phyloP scores from a whole-genome alignment of 225 moss, liverwort and hornwort genomes.

The Thuidium tamariscinum region DNA sequence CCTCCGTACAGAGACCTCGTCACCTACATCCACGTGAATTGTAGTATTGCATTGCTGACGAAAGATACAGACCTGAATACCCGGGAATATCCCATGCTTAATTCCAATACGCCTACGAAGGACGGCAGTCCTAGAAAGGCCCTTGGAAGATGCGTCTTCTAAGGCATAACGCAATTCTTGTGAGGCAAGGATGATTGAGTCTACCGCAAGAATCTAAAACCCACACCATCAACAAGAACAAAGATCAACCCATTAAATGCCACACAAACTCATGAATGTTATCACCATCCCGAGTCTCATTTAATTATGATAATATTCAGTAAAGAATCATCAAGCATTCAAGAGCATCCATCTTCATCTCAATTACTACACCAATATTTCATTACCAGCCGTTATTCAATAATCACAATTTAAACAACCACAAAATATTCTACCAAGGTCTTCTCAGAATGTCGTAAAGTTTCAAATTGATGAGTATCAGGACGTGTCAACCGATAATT shows the following conservation, averaged over 20 bases:
- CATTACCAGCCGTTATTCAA: neutral
- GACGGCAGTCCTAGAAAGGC: constrained; percentile 27
- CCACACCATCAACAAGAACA: constrained; percentile 3
- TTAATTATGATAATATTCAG: neutral
- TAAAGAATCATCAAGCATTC: neutral
- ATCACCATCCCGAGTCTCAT: neutral
- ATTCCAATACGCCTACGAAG: constrained; percentile 41
- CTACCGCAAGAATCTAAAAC: constrained; percentile 50
- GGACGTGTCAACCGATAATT: neutral
- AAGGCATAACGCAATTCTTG: constrained; percentile 30
- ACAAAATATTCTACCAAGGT: neutral
- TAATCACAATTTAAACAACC: neutral
- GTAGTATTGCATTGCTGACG: neutral
- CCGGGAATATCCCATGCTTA: constrained; percentile 18
- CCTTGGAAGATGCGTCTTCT: constrained; percentile 24
- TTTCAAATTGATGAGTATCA: neutral
- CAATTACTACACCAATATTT: neutral
- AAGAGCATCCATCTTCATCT: neutral
- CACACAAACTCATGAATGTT: neutral
- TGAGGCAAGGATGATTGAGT: constrained; percentile 39
- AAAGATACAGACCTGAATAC: constrained; percentile 12
- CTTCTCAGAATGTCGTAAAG: neutral
- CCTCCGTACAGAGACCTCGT: neutral
- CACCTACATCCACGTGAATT: neutral
- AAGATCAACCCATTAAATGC: neutral